Conservation (phyloP, 2,329 filamentous ascomycete species). For the Neonectria coccinea region DNA sequence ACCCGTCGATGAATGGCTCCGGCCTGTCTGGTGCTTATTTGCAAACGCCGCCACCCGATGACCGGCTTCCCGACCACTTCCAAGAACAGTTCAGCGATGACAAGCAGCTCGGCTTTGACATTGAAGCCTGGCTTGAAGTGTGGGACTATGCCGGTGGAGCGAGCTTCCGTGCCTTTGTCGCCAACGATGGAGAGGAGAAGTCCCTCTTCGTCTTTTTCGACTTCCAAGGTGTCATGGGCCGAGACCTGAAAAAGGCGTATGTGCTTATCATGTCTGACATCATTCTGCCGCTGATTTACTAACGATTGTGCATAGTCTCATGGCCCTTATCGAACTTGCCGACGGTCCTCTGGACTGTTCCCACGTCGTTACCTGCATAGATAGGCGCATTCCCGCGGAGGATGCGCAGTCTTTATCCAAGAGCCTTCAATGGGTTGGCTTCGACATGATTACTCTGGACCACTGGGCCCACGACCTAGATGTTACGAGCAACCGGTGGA, state of each 20-base stretch:
- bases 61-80: conserved; percentile 54
- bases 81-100: conserved; percentile 46
- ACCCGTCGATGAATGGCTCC: conserved; percentile 80
- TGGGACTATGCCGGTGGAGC: conserved; percentile 88
- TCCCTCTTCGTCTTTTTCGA: conserved; percentile 92
- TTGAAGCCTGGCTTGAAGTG: conserved; percentile 78
- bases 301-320: conserved; percentile 68
- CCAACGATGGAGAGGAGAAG: conserved; percentile 75
- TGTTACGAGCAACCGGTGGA: conserved; percentile 80
- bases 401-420: conserved; percentile 77
- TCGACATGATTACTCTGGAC: conserved; percentile 83
- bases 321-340: conserved; percentile 90
- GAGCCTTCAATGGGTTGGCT: conserved; percentile 93
- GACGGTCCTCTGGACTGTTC: conserved; percentile 80
- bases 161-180: conserved; percentile 88
- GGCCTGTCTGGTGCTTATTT: conserved; percentile 81
- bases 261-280: conserved; percentile 48
- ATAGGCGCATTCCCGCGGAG: conserved; percentile 73
- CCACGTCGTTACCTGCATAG: conserved; percentile 83
- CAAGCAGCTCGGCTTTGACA: conserved; percentile 49
- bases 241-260: conserved; percentile 89
- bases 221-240: conserved; percentile 71
- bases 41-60: conserved; percentile 66
- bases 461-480: conserved; percentile 75
- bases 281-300: conserved; percentile 5